These are phyloP conservation scores for Suhomyces coccinellae DNA, from an alignment of 1,139 yeast species.

Conservation along the genomic window DNA sequence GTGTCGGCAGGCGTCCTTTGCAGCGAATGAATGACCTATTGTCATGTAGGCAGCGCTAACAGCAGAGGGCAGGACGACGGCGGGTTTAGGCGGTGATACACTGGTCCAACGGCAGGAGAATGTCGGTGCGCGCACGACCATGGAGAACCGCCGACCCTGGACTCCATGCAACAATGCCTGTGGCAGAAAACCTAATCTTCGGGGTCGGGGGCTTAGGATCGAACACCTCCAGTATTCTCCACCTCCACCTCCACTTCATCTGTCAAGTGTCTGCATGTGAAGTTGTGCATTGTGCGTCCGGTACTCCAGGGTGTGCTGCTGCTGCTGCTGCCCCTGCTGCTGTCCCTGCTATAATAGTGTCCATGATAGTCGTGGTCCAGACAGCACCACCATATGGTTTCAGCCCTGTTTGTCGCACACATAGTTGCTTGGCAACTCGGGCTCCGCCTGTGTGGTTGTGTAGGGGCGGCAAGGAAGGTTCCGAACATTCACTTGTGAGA, in stretches of 20 bases:
- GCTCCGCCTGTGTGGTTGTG: no score
- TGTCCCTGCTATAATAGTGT: no score
- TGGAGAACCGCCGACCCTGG: no score
- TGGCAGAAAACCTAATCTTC: slow-evolving; percentile 1
- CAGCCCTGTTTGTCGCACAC: not conserved
- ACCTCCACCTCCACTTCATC: no score
- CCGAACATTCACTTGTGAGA: not conserved
- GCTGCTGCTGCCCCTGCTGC: no score
- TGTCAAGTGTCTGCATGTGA: slow-evolving; percentile 1
- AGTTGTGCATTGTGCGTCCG: not conserved
- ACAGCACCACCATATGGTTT: not conserved
- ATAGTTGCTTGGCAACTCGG: not conserved
- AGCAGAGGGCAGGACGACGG: not conserved
- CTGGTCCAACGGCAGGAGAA: not conserved
- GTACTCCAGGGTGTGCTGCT: not conserved
- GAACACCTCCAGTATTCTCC: no score
- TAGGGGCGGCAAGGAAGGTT: no score
- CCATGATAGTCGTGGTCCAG: no score
- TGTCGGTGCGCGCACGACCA: not conserved
- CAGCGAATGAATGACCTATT: not conserved
- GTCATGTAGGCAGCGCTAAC: not conserved
- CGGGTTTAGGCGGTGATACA: slow-evolving; percentile 1
- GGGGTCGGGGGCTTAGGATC: slow-evolving; percentile 1
- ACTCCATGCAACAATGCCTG: no score
- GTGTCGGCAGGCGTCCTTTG: no score